These are phyloP conservation scores for Penicillium sp. DNA, from an alignment of 2,329 filamentous ascomycete species.

Conservation along the genomic window DNA sequence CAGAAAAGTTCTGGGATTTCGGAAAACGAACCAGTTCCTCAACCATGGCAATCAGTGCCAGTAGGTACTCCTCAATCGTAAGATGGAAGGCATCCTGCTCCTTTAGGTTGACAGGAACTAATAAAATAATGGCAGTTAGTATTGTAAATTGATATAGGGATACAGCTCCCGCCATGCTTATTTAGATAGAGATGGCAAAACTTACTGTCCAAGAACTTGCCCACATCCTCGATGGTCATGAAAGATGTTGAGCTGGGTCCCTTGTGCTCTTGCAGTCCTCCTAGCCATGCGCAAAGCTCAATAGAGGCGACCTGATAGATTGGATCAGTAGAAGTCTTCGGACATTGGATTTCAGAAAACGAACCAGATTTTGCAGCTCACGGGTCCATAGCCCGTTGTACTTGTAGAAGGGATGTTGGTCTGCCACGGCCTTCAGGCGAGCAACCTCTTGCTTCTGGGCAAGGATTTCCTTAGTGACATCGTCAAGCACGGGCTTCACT, in stretches of 20 bases:
- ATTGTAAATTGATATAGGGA: not conserved
- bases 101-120: slow-evolving; percentile 89
- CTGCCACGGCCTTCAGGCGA: slow-evolving; percentile 70
- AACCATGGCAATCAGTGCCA: slow-evolving; percentile 79
- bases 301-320: slow-evolving; percentile 58
- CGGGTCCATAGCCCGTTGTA: slow-evolving; percentile 87
- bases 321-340: slow-evolving; percentile 23
- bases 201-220: slow-evolving; percentile 69
- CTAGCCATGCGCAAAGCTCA: slow-evolving; percentile 71
- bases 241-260: slow-evolving; percentile 62
- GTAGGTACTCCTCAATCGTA: slow-evolving; percentile 94
- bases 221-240: slow-evolving; percentile 84
- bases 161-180: not conserved
- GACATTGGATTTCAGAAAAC: slow-evolving; percentile 28
- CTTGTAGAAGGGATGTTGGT: slow-evolving; percentile 94
- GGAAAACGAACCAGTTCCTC: slow-evolving; percentile 68
- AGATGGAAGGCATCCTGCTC: slow-evolving; percentile 88
- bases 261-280: slow-evolving; percentile 62
- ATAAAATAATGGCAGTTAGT: slow-evolving; percentile 5
- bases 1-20: not conserved
- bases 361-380: slow-evolving; percentile 75
- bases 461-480: slow-evolving; percentile 67
- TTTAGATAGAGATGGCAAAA: slow-evolving; percentile 8
- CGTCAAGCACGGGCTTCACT: slow-evolving; percentile 68
- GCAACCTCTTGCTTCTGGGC: slow-evolving; percentile 69